phyloP scores from a whole-genome alignment of 2,329 filamentous ascomycete genomes.

The Aspergillus sp. region DNA sequence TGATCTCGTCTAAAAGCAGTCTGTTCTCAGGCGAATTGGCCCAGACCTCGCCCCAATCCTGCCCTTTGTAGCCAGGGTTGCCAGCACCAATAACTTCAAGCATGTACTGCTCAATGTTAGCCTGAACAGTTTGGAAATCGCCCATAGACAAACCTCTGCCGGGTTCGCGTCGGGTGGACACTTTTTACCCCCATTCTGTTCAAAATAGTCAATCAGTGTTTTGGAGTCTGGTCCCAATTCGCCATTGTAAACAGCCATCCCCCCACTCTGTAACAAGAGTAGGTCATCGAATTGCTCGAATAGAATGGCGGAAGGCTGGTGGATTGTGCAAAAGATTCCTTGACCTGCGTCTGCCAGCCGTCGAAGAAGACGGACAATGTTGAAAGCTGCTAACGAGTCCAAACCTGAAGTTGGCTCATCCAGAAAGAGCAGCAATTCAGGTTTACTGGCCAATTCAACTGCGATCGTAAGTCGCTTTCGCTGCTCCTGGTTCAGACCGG shows the following conservation, averaged over 20 bases:
- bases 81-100: slow-evolving; percentile 61
- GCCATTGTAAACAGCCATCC: slow-evolving; percentile 76
- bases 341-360: slow-evolving; percentile 66
- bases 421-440: slow-evolving; percentile 51
- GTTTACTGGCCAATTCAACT: slow-evolving; percentile 54
- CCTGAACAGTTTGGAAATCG: neutral
- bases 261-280: slow-evolving; percentile 66
- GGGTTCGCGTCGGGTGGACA: slow-evolving; percentile 59
- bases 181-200: slow-evolving; percentile 50
- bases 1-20: slow-evolving; percentile 42
- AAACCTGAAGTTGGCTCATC: slow-evolving; percentile 58
- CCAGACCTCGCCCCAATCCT: slow-evolving; percentile 58
- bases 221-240: slow-evolving; percentile 68
- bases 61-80: slow-evolving; percentile 49
- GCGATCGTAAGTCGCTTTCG: slow-evolving; percentile 58
- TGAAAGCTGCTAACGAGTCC: slow-evolving; percentile 59
- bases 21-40: slow-evolving; percentile 42
- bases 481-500: slow-evolving; percentile 56
- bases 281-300: slow-evolving; percentile 85
- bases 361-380: slow-evolving; percentile 53
- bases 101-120: slow-evolving; percentile 55
- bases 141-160: slow-evolving; percentile 45
- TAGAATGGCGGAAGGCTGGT: slow-evolving; percentile 76
- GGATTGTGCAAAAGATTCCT: slow-evolving; percentile 83
- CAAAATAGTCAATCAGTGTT: slow-evolving; percentile 62